phyloP scores from a whole-genome alignment of 176 grass and related monocot genomes.

The Oryza officinalis region DNA sequence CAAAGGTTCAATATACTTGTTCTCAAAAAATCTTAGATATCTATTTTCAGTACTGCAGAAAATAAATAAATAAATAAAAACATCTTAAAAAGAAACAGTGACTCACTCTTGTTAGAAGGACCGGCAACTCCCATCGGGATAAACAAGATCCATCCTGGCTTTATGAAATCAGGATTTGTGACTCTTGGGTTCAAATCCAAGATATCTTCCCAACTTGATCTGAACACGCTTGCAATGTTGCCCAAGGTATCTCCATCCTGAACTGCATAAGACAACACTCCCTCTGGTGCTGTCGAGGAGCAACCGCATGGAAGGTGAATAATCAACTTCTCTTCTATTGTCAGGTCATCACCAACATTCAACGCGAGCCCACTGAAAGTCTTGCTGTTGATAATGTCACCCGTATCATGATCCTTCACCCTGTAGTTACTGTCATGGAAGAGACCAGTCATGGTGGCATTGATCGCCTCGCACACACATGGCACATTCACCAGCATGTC shows the following conservation, averaged over 20 bases:
- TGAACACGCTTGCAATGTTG: constrained; percentile 42
- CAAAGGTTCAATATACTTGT: background rate
- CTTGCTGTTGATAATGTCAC: background rate
- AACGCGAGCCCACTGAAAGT: constrained; percentile 58
- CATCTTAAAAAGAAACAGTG: background rate
- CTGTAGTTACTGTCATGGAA: constrained; percentile 46
- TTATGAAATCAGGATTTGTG: constrained; percentile 38
- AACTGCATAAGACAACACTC: constrained; percentile 51
- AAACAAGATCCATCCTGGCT: constrained; percentile 43
- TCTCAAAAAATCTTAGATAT: background rate
- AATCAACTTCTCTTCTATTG: accelerated
- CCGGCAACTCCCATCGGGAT: constrained; percentile 49
- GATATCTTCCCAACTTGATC: constrained; percentile 41
- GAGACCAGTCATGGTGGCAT: constrained; percentile 18
- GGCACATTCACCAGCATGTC: constrained; percentile 50
- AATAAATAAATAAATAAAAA: background rate
- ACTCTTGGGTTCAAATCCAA: constrained; percentile 42
- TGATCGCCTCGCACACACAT: constrained; percentile 42
- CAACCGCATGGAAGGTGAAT: constrained; percentile 55
- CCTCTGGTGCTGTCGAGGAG: constrained; percentile 26
- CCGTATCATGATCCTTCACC: background rate
- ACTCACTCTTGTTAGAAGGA: constrained; percentile 50
- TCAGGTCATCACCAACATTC: background rate
- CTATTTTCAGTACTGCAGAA: background rate
- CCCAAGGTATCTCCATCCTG: constrained; percentile 47